phyloP scores from a whole-genome alignment of 768 basidiomycete species.

The Podaxis mareebaensis region DNA sequence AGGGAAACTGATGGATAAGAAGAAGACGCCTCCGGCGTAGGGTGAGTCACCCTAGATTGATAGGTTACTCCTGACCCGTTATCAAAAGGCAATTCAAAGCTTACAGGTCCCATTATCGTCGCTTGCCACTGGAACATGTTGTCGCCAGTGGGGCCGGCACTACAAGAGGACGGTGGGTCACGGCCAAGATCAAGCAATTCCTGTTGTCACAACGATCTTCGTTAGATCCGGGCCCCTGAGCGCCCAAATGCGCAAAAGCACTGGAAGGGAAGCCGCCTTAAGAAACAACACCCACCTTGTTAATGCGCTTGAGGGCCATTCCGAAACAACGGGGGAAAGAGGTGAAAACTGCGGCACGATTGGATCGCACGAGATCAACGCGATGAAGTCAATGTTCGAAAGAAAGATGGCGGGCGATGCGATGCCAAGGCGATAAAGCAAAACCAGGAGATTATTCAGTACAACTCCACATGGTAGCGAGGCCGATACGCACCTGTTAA shows the following conservation, averaged over 20 bases:
- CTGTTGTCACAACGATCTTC: constrained; percentile 42
- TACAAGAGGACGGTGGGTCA: constrained; percentile 99
- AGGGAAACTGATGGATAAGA: constrained; percentile 91
- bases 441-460: constrained; percentile 6
- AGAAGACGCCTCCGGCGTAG: constrained; percentile 98
- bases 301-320: constrained; percentile 99
- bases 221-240: constrained; percentile 18
- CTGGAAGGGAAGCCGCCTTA: constrained; percentile 6
- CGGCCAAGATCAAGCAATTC: constrained; percentile 99
- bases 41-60: constrained; percentile 86
- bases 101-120: constrained; percentile 98
- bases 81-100: constrained; percentile 27
- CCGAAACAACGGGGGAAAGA: constrained; percentile 28
- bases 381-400: constrained; percentile 25
- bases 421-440: constrained; percentile 35
- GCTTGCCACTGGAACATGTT: constrained; percentile 99
- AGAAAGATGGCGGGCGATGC: constrained; percentile 23
- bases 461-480: constrained; percentile 15
- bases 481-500: constrained; percentile 33
- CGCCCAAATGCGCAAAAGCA: constrained; percentile 16
- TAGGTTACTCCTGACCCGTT: constrained; percentile 28
- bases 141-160: constrained; percentile 95
- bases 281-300: constrained; percentile 70
- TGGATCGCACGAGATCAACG: constrained; percentile 47
- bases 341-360: constrained; percentile 31